Percentiles rank a stretch among this genome's conserved stretches.
phyloP scores from a whole-genome alignment of 2,329 filamentous ascomycete species.

The Arthrobotrys megalospora region DNA sequence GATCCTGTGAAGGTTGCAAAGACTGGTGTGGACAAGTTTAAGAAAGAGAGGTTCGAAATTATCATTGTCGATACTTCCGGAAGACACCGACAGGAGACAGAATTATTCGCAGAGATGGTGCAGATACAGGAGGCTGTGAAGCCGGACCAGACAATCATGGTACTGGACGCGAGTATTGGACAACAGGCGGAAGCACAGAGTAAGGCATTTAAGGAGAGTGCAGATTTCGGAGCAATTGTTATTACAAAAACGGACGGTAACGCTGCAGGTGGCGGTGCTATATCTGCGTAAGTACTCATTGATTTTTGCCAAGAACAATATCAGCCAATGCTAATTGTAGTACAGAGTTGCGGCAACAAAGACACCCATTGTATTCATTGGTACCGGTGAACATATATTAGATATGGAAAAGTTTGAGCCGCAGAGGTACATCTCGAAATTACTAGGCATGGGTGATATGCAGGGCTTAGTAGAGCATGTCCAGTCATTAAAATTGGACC shows the following conservation, averaged over 20 bases:
- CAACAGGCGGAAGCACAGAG: constrained; percentile 95
- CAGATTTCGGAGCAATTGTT: constrained; percentile 97
- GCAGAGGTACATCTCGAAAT: constrained; percentile 91
- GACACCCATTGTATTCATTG: constrained; percentile 97
- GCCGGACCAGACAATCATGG: constrained; percentile 98
- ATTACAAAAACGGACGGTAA: constrained; percentile 99
- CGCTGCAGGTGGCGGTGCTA: constrained; percentile 94
- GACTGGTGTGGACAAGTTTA: constrained; percentile 99
- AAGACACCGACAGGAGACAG: constrained; percentile 92
- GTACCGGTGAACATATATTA: constrained; percentile 96
- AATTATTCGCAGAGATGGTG: constrained; percentile 96
- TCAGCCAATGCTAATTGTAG: constrained; percentile 8
- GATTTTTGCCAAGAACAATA: background rate
- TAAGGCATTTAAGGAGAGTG: constrained; percentile 96
- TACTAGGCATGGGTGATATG: constrained; percentile 98
- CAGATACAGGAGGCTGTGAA: constrained; percentile 93
- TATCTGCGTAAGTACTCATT: constrained; percentile 77
- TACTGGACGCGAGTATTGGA: constrained; percentile 95
- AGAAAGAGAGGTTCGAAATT: constrained; percentile 97
- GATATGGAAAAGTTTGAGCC: constrained; percentile 94
- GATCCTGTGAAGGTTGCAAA: constrained; percentile 92
- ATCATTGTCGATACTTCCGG: constrained; percentile 99
- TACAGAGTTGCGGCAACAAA: constrained; percentile 85
- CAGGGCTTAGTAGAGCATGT: constrained; percentile 95
- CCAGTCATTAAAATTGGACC: constrained; percentile 92